Percentiles rank a stretch among this genome's conserved stretches.
Evolutionary conservation across 2,329 filamentous ascomycete genomes (phyloP).

Genomic region (Trichophyton schoenleinii): DNA sequence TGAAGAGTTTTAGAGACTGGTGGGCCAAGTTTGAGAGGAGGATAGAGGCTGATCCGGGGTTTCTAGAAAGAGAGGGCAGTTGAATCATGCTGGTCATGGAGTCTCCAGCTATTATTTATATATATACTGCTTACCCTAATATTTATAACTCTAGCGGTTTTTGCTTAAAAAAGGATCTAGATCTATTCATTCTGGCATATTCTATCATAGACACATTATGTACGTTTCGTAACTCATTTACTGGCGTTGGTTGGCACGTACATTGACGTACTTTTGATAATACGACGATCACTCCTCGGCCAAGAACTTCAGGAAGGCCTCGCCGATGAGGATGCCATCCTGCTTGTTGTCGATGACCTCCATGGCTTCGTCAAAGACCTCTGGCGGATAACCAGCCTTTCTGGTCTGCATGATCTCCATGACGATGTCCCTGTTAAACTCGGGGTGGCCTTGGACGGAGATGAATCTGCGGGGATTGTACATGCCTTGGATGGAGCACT

Average conservation of each 20-base stretch:
- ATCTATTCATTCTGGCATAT: too few species aligned
- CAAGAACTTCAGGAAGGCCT: constrained; percentile 65
- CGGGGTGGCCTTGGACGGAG: constrained; percentile 75
- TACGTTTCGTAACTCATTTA: too few species aligned
- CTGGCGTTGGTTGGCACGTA: too few species aligned
- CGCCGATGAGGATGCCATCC: constrained; percentile 64
- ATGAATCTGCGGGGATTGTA: constrained; percentile 55
- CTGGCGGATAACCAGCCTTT: constrained; percentile 60
- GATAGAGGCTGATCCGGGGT: constrained; percentile 73
- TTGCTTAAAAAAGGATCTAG: too few species aligned
- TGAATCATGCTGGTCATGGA: not conserved
- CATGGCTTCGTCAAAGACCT: constrained; percentile 56
- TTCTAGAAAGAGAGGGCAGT: constrained; percentile 56
- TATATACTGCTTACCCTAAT: not conserved
- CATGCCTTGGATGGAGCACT: constrained; percentile 69
- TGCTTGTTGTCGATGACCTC: constrained; percentile 53
- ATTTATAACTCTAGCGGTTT: too few species aligned
- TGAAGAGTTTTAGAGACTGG: constrained; percentile 94
- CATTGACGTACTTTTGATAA: too few species aligned
- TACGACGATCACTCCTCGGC: constrained; percentile 35
- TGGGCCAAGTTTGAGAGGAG: constrained; percentile 91
- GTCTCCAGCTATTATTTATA: not conserved
- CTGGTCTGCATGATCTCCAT: constrained; percentile 53
- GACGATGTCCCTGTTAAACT: constrained; percentile 63
- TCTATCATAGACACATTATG: too few species aligned